phyloP scores from a whole-genome alignment of 2,329 filamentous ascomycete species.

The Epichloe amarillans region DNA sequence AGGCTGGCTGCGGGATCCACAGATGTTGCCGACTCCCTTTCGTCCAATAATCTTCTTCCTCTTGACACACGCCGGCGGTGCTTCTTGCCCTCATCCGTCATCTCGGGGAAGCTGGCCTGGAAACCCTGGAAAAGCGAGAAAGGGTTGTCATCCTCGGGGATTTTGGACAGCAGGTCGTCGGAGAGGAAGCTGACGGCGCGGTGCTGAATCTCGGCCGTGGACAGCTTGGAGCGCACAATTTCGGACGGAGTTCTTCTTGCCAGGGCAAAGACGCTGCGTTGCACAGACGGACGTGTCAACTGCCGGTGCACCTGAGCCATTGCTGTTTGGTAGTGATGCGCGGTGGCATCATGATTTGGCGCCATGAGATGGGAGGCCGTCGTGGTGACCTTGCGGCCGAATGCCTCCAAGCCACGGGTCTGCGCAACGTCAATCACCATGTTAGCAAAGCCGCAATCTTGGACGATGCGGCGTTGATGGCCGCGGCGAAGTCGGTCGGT shows the following conservation, averaged over 20 bases:
- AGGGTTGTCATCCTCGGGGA: conserved; percentile 71
- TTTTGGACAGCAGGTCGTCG: conserved; percentile 79
- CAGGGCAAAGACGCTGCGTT: conserved; percentile 84
- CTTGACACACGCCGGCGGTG: conserved; percentile 58
- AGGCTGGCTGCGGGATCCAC: conserved; percentile 52
- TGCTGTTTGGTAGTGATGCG: conserved; percentile 69
- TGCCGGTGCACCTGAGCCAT: conserved; percentile 85
- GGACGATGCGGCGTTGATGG: not conserved
- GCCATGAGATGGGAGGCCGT: conserved; percentile 85
- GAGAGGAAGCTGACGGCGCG: conserved; percentile 78
- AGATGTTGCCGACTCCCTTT: conserved; percentile 37
- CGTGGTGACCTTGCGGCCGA: conserved; percentile 86
- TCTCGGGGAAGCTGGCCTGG: conserved; percentile 69
- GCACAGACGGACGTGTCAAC: conserved; percentile 67
- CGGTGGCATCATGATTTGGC: conserved; percentile 37
- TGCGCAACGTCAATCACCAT: conserved; percentile 23
- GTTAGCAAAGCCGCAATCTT: conserved; percentile 4
- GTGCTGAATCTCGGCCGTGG: conserved; percentile 83
- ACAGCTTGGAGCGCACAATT: conserved; percentile 81
- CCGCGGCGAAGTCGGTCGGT: not conserved
- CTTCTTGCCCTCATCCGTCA: conserved; percentile 56
- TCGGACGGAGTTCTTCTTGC: conserved; percentile 87
- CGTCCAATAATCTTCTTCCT: conserved; percentile 59
- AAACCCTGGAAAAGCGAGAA: conserved; percentile 97
- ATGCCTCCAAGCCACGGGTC: conserved; percentile 82